Base-by-base conservation (phyloP, 1,284 basidiomycete species). In the Sanghuangporus sanghuang region DNA sequence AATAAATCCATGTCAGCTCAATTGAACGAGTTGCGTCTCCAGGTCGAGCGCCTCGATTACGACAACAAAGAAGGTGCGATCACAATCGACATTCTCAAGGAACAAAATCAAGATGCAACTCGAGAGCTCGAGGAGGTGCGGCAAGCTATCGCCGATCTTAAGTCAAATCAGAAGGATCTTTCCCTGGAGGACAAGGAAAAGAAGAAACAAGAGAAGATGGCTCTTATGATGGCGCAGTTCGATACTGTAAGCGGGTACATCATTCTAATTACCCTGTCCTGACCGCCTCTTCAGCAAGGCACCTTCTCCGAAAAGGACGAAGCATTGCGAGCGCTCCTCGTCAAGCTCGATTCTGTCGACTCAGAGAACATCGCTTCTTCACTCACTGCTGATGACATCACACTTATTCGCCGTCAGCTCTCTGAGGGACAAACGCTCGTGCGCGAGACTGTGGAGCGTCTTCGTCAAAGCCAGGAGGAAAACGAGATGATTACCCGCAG, bases 221-320 rank as follows among this genome's bases (percentile, higher is more conserved):
- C 93, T n/a, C 82, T 96, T 69, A 97, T 99, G 95, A 98, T 99
- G 96, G 94, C 96, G 66, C 96, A 97, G 76, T 97, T 99, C 71
- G 96, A 96, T 78, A 86, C 91, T 69, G 95, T 95, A 71, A 72
- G 88, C 71, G 38, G 69, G 73, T 39, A 46, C 18, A 35, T 57
- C 35, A 44, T 42, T 36, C 27, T 40, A 12, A 36, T 54, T 50
- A 56, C 14, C n/a, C n/a, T 53, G 46, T 59, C 11, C 36, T 59
- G 23, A 58, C 35, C n/a, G 21, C 14, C n/a, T 32, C 59, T 73
- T 69, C 70, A 90, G 85, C 89, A 94, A 79, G 92, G 90, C 36
- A 86, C 89, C 1, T 90, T 96, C 74, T 95, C 93, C 46, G 95
- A 96, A 79, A 93, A 95, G 79, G 95, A 96, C 74, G 93, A 96